Base-by-base conservation (phyloP, 176 grass and related monocot species). In the Lolium perenne region DNA sequence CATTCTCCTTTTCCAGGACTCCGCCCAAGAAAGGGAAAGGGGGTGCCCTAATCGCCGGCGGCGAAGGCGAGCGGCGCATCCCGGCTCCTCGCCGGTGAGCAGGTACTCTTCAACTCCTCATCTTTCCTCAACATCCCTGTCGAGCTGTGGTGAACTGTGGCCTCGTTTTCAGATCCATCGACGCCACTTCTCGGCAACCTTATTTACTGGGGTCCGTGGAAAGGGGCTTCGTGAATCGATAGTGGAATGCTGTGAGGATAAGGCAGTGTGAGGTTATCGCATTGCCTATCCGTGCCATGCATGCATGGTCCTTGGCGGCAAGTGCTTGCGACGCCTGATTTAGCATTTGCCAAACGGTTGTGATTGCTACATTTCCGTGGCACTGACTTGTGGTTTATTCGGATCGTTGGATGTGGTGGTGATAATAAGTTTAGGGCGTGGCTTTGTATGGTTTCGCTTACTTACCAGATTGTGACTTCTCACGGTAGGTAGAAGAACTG, bases 161-260 rank as follows among this genome's bases (percentile, higher is more conserved):
- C 55, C 79, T 63, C 45, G 4, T 53, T 41, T 54, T 71, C 47
- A 90, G 88, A 90, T 75, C 70, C 43, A 38, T 15, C 40, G 64
- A 71, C 71, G 75, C 14, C 43, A 51, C 25, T 72, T 83, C 23
- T 58, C 10, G 5, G 35, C 17, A 81, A 72, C 56, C 53, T 59
- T 57, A 18, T 35, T 47, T 29, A 12, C 6, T 8, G 6, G 40
- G 45, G 35, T 20, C 76, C 35, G 47, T 43, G 35, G 57, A 46
- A 69, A 16, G 17, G 4, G 47, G 76, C 49, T 81, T 58, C 14
- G 8, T 40, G 17, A 47, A 77, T 54, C 62, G 16, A 18, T 16
- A 47, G 67, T 35, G n/a, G 17, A 71, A 79, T 64, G 35, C 54
- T 41, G 10, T 72, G 55, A 32, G 18, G 23, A 64, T 78, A 78